phyloP scores from a whole-genome alignment of 2,329 filamentous ascomycete genomes.

The Paraconiothyrium brasiliense region DNA sequence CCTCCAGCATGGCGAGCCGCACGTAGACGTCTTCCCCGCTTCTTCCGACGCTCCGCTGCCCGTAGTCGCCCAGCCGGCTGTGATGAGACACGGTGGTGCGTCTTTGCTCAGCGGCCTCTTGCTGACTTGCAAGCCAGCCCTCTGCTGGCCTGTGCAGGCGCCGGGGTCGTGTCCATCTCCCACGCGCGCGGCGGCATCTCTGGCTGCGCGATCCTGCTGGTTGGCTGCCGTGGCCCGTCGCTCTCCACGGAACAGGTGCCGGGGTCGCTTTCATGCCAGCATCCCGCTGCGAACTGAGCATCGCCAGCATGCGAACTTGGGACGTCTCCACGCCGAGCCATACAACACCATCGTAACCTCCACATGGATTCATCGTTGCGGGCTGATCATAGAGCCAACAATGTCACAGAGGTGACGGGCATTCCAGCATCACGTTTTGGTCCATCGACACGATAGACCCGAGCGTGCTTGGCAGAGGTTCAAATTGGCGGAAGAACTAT shows the following conservation, averaged over 20 bases:
- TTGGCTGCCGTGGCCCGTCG: neutral
- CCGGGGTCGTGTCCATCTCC: neutral
- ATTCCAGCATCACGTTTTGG: neutral
- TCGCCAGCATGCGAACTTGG: conserved; percentile 5
- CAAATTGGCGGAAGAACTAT: neutral
- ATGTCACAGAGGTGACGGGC: neutral
- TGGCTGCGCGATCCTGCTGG: neutral
- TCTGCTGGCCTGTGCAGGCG: conserved; percentile 3
- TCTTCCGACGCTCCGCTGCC: neutral
- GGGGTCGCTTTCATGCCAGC: conserved; percentile 3
- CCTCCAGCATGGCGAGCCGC: neutral
- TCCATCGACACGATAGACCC: neutral
- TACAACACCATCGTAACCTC: conserved; percentile 5
- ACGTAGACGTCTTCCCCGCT: neutral
- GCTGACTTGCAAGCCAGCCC: neutral
- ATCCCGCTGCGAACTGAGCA: conserved; percentile 1
- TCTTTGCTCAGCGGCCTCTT: conserved; percentile 2
- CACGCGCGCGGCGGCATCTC: neutral
- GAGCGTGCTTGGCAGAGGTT: neutral
- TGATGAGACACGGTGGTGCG: conserved; percentile 2
- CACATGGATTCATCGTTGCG: neutral
- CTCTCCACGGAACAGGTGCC: conserved; percentile 6
- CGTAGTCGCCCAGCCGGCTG: neutral
- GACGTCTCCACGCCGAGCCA: neutral
- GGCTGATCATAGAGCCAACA: neutral